These are phyloP conservation scores for Gaeumannomyces tritici DNA, from an alignment of 2,329 filamentous ascomycete species.

Conservation along the genomic window DNA sequence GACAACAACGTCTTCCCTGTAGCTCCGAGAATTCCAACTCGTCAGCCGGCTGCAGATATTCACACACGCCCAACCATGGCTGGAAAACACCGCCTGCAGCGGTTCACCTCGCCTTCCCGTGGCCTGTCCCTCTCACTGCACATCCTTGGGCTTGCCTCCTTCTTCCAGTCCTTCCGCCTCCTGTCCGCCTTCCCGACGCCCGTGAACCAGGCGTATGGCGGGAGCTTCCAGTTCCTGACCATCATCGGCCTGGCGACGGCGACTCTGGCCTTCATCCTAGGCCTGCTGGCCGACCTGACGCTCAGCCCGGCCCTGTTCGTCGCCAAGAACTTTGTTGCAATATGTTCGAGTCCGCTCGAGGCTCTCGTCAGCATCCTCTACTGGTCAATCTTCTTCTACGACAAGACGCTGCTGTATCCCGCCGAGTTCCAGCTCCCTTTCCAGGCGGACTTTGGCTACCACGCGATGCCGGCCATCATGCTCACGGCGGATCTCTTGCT, in stretches of 20 bases:
- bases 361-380: constrained; percentile 63
- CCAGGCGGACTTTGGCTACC: constrained; percentile 50
- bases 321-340: constrained; percentile 57
- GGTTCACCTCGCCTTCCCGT: constrained; percentile 54
- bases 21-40: neutral
- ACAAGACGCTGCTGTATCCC: constrained; percentile 41
- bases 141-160: constrained; percentile 40
- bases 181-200: constrained; percentile 37
- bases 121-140: constrained; percentile 55
- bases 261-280: constrained; percentile 49
- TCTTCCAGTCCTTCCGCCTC: constrained; percentile 43
- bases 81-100: constrained; percentile 50
- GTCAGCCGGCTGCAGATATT: neutral
- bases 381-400: constrained; percentile 56
- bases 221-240: constrained; percentile 64
- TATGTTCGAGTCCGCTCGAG: constrained; percentile 60
- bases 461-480: constrained; percentile 56
- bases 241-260: constrained; percentile 60
- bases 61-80: neutral
- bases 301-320: constrained; percentile 48
- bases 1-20: neutral
- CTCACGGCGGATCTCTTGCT: constrained; percentile 56
- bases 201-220: constrained; percentile 51
- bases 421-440: constrained; percentile 46
- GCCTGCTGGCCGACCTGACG: constrained; percentile 55